Evolutionary conservation across 2,329 filamentous ascomycete genomes (phyloP), one percentile per base, ranked within the genome.

Genomic region (Colletotrichum shisoi): DNA sequence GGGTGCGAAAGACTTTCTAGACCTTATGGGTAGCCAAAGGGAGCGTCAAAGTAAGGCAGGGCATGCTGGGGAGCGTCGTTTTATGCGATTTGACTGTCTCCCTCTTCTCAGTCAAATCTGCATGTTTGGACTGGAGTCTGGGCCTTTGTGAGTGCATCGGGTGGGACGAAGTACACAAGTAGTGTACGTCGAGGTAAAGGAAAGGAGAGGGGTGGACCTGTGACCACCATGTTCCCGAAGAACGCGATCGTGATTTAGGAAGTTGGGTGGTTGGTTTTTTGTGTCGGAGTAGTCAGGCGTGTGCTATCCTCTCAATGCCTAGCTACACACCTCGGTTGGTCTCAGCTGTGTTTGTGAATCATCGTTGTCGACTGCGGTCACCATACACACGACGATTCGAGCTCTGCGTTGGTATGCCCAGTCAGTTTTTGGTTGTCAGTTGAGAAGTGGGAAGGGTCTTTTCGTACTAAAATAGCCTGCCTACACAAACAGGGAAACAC

Each of bases 391-490:
- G 31, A 9, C 31, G 8, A 34, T 34, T 34, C 8, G 9, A 34
- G 31, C 8, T 34, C 48, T 2, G 13, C 21, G n/a, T 19, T 34
- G 17, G 5, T 34, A 6, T 19, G 17, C 49, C 15, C 3, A 52
- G 7, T 34, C 31, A 34, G 31, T 8, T 34, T 21, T 17, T 37
- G 9, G n/a, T 6, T 7, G 17, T 34, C 31, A 34, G 31, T 34
- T 17, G 34, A 51, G 45, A 51, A 51, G 60, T 39, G 37, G 48
- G 39, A 64, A 37, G 19, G 46, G 44, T 52, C 31, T 63, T 64
- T 64, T 67, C 42, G 42, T 49, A 27, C 54, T 37, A 59, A 40
- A 59, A 44, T 54, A 51, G 64, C 61, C 63, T 60, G 56, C 37
- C 31, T 34, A 57, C 37, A 45, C 21, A 63, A 54, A 12, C 2